Evolutionary conservation across 1,139 yeast species (phyloP), one percentile per base, ranked within the genome.

Genomic region (Yamadazyma songkhlaensis): DNA sequence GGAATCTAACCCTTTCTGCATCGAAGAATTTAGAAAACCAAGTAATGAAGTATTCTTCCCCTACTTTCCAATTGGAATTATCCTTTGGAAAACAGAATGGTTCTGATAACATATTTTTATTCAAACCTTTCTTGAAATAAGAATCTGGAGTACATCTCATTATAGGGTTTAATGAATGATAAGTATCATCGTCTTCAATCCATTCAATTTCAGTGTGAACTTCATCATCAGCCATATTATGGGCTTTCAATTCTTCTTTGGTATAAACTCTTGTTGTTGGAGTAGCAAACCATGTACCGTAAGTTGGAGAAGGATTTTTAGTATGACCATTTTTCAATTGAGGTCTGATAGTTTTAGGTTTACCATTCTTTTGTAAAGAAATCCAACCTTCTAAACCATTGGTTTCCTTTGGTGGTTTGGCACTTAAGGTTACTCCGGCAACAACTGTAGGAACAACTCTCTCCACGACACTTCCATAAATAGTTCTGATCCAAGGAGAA

Each of bases 81-180:
- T 85, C 92, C 25, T 64, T 68, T 13, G 96, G 96, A 21, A 85
- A 77, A 59, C 96, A 88, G 58, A 87, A 85, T 12, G 96, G 96
- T 40, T 71, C 90, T 27, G 87, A 75, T 0, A 60, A 43, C 20
- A 60, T 57, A 44, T 76, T 76, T 50, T 77, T 78, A 26, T 79
- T 81, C 31, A 67, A 41, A 8, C 92, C 92, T 57, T 80, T 84
- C 49, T 73, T 74, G 52, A 68, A 71, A 55, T 84, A 88, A 34
- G 73, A 60, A 37, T 83, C 84, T 1, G 96, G 96, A 3, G 90
- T 84, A 62, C 96, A 88, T 60, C 96, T 73, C 51, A 86, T 75
- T 39, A 88, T 59, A 0, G 96, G 96, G 51, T 81, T 84, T 54
- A 88, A 69, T 15, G 72, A 62, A 31, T 78, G 81, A 51, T 85